These are phyloP conservation scores for Aspergillus wentii DNA, from an alignment of 495 filamentous ascomycete genomes.

Conservation along the genomic window DNA sequence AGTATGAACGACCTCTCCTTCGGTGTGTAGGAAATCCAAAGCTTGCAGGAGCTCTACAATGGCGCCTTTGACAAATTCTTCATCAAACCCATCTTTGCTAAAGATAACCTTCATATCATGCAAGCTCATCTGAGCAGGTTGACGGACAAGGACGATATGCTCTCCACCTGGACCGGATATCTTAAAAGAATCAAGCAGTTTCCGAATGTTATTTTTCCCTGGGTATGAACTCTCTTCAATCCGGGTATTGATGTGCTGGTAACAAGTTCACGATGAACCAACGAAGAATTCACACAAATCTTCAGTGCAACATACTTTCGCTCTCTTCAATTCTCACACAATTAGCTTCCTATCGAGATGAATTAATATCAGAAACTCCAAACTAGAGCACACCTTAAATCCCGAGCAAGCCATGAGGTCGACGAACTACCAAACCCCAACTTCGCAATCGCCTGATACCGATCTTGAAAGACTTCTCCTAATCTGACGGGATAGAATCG, in stretches of 20 bases:
- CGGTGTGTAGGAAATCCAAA: conserved; percentile 39
- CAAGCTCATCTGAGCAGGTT: conserved; percentile 35
- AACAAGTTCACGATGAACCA: conserved; percentile 29
- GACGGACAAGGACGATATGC: conserved; percentile 40
- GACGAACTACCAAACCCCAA: conserved; percentile 48
- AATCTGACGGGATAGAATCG: conserved; percentile 48
- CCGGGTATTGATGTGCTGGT: conserved; percentile 20
- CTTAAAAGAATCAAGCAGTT: conserved; percentile 32
- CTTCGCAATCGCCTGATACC: conserved; percentile 51
- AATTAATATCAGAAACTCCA: too few species aligned
- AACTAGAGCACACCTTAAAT: conserved; percentile 29
- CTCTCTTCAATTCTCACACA: conserved; percentile 12
- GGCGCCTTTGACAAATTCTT: conserved; percentile 11
- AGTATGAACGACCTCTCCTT: conserved; percentile 37
- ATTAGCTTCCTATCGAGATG: background rate
- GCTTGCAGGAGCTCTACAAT: conserved; percentile 20
- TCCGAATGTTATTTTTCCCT: conserved; percentile 20
- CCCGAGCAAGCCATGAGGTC: conserved; percentile 47
- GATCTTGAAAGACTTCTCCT: conserved; percentile 39
- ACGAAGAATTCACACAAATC: conserved; percentile 23
- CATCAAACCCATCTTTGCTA: conserved; percentile 11
- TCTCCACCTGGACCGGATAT: conserved; percentile 32
- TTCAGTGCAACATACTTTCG: conserved; percentile 36
- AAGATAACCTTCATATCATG: conserved; percentile 14
- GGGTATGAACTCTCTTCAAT: conserved; percentile 21